A percentile compares a stretch with the other conserved stretches of the same genome.
Conservation (phyloP, 345 rosid species). For the Corchorus olitorius region DNA sequence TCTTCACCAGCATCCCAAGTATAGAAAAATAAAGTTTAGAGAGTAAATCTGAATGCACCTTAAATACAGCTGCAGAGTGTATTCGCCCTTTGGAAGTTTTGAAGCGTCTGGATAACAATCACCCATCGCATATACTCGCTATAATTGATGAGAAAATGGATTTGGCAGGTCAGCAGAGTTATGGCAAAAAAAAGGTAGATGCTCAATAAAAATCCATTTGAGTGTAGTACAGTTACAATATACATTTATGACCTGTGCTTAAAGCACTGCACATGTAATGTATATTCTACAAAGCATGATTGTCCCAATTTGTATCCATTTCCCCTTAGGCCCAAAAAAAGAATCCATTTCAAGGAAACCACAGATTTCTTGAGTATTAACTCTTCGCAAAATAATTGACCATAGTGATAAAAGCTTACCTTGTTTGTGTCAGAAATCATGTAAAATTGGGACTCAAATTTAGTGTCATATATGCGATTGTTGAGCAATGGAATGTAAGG, state of each 20-base stretch:
- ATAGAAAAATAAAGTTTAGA: not conserved
- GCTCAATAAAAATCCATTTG: not conserved
- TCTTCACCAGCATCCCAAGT: slow-evolving; percentile 1
- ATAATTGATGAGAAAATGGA: slow-evolving; percentile 14
- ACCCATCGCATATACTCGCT: slow-evolving; percentile 89
- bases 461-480: slow-evolving; percentile 93
- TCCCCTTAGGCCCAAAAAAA: no score
- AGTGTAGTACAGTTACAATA: not conserved
- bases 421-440: slow-evolving; percentile 91
- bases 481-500: slow-evolving; percentile 88
- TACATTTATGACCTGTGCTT: slow-evolving; percentile 6
- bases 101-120: slow-evolving; percentile 81
- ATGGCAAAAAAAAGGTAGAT: not conserved
- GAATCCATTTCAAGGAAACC: not conserved
- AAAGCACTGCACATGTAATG: slow-evolving; percentile 2
- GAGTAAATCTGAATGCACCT: slow-evolving; percentile 46
- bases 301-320: not conserved
- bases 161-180: slow-evolving; percentile 12
- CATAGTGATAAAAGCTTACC: slow-evolving; percentile 44
- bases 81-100: slow-evolving; percentile 96
- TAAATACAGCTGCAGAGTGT: slow-evolving; percentile 69
- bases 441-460: slow-evolving; percentile 95
- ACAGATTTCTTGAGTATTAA: not conserved
- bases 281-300: slow-evolving; percentile 5
- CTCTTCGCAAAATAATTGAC: slow-evolving; percentile 3